A percentile compares a stretch with the other conserved stretches of the same genome.
Evolutionary conservation across 768 basidiomycete species (phyloP).

Genomic region (Mycena galopus): DNA sequence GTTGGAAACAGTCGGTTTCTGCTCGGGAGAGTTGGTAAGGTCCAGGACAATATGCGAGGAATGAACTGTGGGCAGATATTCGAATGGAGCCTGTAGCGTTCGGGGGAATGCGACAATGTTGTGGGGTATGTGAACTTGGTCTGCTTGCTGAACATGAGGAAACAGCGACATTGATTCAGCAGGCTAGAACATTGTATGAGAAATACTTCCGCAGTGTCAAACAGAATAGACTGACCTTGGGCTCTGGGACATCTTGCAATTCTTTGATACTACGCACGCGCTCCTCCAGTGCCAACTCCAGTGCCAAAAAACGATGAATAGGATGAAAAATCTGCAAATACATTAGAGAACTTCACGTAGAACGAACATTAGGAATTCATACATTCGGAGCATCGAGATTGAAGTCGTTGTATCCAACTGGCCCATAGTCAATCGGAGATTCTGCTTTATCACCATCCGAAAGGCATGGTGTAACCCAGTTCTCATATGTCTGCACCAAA

Average conservation of each 20-base stretch:
- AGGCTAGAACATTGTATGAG: too few relatives aligned
- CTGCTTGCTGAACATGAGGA: too few relatives aligned
- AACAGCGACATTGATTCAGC: too few relatives aligned
- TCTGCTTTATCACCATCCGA: not conserved
- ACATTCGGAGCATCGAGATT: constrained; percentile 17
- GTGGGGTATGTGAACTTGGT: too few relatives aligned
- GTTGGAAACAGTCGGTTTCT: not conserved
- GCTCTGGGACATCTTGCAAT: too few relatives aligned
- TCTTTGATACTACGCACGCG: too few relatives aligned
- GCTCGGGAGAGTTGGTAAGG: not conserved
- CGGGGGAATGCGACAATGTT: too few relatives aligned
- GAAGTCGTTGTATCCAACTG: constrained; percentile 17
- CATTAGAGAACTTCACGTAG: too few relatives aligned
- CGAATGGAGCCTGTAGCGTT: too few relatives aligned
- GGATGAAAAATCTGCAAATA: not conserved
- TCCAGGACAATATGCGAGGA: constrained; percentile 4
- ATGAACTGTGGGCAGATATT: not conserved
- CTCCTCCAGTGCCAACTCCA: not conserved
- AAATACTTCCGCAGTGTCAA: too few relatives aligned
- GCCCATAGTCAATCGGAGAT: not conserved
- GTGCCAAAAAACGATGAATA: constrained; percentile 5
- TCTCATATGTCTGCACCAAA: not conserved
- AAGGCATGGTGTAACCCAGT: not conserved
- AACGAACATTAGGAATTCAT: not conserved
- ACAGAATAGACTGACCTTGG: too few relatives aligned